A percentile compares a stretch with the other conserved stretches of the same genome.
Evolutionary conservation across 441 rosid species (phyloP).

Genomic region (Biscutella laevigata): DNA sequence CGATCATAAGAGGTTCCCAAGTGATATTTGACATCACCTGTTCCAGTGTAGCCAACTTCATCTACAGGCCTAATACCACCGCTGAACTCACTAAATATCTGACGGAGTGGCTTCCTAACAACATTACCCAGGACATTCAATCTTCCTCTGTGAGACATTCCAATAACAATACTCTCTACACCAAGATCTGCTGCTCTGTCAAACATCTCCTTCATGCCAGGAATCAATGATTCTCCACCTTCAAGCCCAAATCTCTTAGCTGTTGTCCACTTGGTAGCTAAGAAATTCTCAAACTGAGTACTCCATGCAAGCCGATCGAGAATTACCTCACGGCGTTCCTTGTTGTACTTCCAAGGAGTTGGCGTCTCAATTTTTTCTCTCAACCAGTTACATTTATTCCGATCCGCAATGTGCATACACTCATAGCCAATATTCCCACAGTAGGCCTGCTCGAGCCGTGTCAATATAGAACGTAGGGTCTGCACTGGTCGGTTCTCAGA

Average conservation of each 20-base stretch:
- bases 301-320: slow-evolving; percentile 92
- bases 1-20: slow-evolving; percentile 93
- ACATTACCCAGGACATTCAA: slow-evolving; percentile 90
- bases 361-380: slow-evolving; percentile 96
- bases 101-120: slow-evolving; percentile 85
- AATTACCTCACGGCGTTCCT: slow-evolving; percentile 81
- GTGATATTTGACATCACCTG: slow-evolving; percentile 98
- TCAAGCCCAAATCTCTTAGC: slow-evolving; percentile 98
- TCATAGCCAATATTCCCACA: slow-evolving; percentile 93
- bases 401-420: slow-evolving; percentile 93
- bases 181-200: slow-evolving; percentile 92
- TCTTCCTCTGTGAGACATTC: slow-evolving; percentile 98
- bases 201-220: slow-evolving; percentile 99
- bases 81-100: slow-evolving; percentile 87
- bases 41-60: slow-evolving; percentile 93
- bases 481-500: slow-evolving; percentile 94
- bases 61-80: slow-evolving; percentile 83
- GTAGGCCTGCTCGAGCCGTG: slow-evolving; percentile 91
- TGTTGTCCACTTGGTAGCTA: slow-evolving; percentile 92
- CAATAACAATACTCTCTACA: slow-evolving; percentile 92
- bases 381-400: slow-evolving; percentile 86
- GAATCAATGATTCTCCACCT: slow-evolving; percentile 92
- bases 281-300: slow-evolving; percentile 86
- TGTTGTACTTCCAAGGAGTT: slow-evolving; percentile 68
- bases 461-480: slow-evolving; percentile 77